These are phyloP conservation scores for Epichloe aotearoae DNA, from an alignment of 2,329 filamentous ascomycete genomes.

Conservation along the genomic window DNA sequence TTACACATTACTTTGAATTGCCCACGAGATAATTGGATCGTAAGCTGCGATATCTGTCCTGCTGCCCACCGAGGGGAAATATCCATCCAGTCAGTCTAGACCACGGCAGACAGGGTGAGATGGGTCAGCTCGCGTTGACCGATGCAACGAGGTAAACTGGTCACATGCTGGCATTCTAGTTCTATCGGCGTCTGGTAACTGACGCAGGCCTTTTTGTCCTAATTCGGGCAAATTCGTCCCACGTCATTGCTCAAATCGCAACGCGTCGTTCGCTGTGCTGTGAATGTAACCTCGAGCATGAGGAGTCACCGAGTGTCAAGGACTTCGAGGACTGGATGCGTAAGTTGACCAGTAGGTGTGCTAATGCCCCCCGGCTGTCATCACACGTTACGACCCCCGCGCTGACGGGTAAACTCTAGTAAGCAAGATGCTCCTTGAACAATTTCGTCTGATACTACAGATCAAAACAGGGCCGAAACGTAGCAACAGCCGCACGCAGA, in stretches of 20 bases:
- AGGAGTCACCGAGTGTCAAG: too few species aligned
- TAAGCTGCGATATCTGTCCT: background rate
- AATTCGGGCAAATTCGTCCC: background rate
- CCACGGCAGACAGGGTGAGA: background rate
- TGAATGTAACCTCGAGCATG: background rate
- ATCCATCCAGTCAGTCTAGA: background rate
- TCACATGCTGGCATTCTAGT: background rate
- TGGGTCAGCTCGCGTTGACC: background rate
- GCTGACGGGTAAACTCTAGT: too few species aligned
- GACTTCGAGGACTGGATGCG: background rate
- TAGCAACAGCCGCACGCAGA: too few species aligned
- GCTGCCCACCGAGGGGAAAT: background rate
- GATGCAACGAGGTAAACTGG: background rate
- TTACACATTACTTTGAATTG: background rate
- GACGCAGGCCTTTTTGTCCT: background rate
- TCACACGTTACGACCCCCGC: background rate
- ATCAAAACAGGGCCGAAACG: background rate
- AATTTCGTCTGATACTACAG: background rate
- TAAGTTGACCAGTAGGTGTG: background rate
- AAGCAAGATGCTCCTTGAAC: background rate
- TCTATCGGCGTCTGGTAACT: background rate
- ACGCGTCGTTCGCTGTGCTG: background rate
- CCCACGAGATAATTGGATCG: too few species aligned
- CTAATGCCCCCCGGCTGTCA: background rate
- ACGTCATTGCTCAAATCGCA: background rate